Evolutionary conservation across 345 rosid species (phyloP), one percentile per base, ranked within the genome.

Genomic region (Gossypium rotundifolium): DNA sequence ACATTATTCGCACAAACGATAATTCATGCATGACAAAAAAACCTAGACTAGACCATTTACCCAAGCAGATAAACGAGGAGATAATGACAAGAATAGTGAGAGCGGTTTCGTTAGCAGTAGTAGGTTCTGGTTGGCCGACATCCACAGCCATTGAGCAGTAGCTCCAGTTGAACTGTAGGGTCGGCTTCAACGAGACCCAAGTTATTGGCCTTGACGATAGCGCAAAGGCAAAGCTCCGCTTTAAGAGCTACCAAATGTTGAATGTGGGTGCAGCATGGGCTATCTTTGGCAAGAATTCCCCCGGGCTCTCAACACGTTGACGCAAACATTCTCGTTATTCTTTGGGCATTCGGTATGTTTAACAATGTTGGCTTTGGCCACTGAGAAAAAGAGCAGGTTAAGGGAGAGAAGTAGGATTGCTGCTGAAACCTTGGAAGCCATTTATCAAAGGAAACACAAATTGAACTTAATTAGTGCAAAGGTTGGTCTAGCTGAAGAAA

Each of bases 211-310:
- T 88, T 89, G 57, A 91, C 81, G 78, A 89, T 87, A 44, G 94
- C 86, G 85, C 97, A 88, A 27, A 91, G 91, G 86, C 94, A 89
- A 62, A 79, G 86, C 10, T 90, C 94, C 9, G 88, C 91, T 64
- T 93, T 90, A 3, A 88, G 77, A 79, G 88, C 88, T 16, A 78
- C 85, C 45, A 88, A 83, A 60, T 78, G 85, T 0, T 75, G 23
- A 42, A 93, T 49, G 65, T 88, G 84, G 67, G 77, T 76, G 79
- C 96, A 89, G 75, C 90, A 93, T 58, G 29, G 29, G 62, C 62
- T 12, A 22, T 3, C 2, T 9, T 11, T 1, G 14, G 7, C 3
- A 1, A 23, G 16, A 25, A 0, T 11, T 58, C 14, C 29, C 16
- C 33, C 62, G 86, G 78, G 82, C 23, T n/a, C 48, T 62, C 75